Evolutionary conservation across 805 yeast species (phyloP).

Genomic region (Spathaspora gorwiae): DNA sequence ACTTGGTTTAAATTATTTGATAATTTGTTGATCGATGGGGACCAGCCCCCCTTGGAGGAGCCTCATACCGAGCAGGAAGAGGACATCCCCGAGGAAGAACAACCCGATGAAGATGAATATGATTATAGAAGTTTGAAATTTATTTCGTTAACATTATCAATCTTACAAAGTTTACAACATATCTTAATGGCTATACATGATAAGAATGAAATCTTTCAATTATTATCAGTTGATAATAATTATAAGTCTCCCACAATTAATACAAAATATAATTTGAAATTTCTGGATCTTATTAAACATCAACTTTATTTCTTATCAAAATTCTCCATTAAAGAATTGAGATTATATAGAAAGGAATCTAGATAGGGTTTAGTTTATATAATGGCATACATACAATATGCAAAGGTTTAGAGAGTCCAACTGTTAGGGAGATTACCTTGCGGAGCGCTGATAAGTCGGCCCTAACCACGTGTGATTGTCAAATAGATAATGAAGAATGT

Average conservation of each 20-base stretch:
- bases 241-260: slow-evolving; percentile 10
- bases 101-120: neutral
- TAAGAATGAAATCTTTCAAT: slow-evolving; percentile 29
- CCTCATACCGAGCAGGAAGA: neutral
- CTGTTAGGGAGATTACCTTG: too few species aligned
- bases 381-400: too few species aligned
- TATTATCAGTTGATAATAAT: slow-evolving; percentile 7
- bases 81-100: neutral
- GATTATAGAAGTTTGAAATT: slow-evolving; percentile 16
- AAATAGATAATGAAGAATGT: too few species aligned
- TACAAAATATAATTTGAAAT: slow-evolving; percentile 15
- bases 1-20: slow-evolving; percentile 52
- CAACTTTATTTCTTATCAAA: slow-evolving; percentile 8
- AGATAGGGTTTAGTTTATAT: too few species aligned
- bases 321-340: neutral
- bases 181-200: slow-evolving; percentile 18
- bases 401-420: too few species aligned
- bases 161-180: slow-evolving; percentile 34
- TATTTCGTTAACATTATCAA: slow-evolving; percentile 28
- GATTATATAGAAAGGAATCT: neutral
- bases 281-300: slow-evolving; percentile 15
- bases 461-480: too few species aligned
- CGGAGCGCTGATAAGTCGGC: too few species aligned
- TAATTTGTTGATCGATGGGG: slow-evolving; percentile 26
- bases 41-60: slow-evolving; percentile 12